Base-by-base conservation (phyloP, 371 early-diverging fungal species). In the Lichtheimia hyalospora region DNA sequence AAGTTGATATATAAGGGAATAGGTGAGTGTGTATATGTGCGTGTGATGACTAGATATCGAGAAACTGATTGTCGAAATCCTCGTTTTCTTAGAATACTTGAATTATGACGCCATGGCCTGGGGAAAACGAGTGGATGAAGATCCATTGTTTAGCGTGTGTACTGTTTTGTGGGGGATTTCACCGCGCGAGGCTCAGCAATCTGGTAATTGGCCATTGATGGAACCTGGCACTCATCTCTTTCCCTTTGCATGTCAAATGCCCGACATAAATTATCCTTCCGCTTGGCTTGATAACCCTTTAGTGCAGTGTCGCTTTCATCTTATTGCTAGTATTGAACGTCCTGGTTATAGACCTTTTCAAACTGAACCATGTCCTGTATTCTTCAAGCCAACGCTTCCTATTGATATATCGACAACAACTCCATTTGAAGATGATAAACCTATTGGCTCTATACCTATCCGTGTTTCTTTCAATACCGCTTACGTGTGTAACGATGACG, bases 241-340 rank as follows among this genome's bases (percentile, higher is more conserved):
- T 53, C 75, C 69, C 13, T 77, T 77, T 28, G 59, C 68, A 41
- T 67, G 66, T 40, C 69, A 74, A 51, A 63, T 77, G 14, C 78
- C 78, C 10, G 49, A 72, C 42, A 66, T 77, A 39, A 77, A 77
- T 39, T 77, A 77, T 50, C 60, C 60, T 4, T 68, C 70, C 1
- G 69, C 78, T 3, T 57, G 66, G 2, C 66, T 71, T 21, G 48
- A 64, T 27, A 63, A 71, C 27, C 52, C 62, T n/a, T 43, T 77
- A 3, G 67, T 65, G 0, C 54, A 67, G 7, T 66, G 64, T 56
- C 59, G 57, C 8, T 72, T 68, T 54, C 51, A 58, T 34, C 49
- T 77, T 14, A 7, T 64, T 8, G 77, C 71, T 4, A 60, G 61
- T 2, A 16, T 77, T 4, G 74, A 73, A 27, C 58, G 67, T 5